Evolutionary conservation across 257 asterid species (phyloP).

Genomic region (Penstemon eatonii): DNA sequence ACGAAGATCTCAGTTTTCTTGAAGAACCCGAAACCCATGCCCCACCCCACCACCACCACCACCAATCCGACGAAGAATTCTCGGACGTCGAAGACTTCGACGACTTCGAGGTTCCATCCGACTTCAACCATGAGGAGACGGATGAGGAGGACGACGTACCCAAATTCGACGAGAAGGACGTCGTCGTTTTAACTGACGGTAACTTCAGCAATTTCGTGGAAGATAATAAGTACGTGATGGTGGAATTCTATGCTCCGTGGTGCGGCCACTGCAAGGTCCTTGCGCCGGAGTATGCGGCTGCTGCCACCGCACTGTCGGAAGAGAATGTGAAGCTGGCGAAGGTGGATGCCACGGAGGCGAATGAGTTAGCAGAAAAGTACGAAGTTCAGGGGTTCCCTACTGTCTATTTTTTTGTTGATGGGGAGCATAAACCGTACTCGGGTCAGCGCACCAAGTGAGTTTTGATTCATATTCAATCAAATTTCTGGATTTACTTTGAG

Average conservation of each 20-base stretch:
- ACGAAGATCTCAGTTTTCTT: slow-evolving; percentile 57
- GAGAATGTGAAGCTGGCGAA: slow-evolving; percentile 73
- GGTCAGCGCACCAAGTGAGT: slow-evolving; percentile 88
- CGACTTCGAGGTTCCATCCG: slow-evolving; percentile 50
- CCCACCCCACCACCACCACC: slow-evolving; percentile 24
- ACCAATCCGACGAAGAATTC: slow-evolving; percentile 43
- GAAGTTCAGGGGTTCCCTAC: slow-evolving; percentile 89
- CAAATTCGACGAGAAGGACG: slow-evolving; percentile 73
- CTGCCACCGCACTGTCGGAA: slow-evolving; percentile 77
- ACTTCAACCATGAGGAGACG: slow-evolving; percentile 28
- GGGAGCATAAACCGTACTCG: slow-evolving; percentile 64
- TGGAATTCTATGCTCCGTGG: slow-evolving; percentile 98
- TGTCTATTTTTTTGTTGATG: slow-evolving; percentile 73
- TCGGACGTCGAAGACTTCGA: slow-evolving; percentile 45
- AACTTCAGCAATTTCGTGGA: slow-evolving; percentile 69
- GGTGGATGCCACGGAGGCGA: slow-evolving; percentile 85
- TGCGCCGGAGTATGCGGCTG: slow-evolving; percentile 96
- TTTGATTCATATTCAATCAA: neutral
- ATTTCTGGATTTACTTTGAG: neutral
- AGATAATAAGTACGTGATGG: slow-evolving; percentile 79
- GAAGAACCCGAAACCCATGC: slow-evolving; percentile 43
- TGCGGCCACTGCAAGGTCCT: slow-evolving; percentile 88
- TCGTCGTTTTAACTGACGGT: slow-evolving; percentile 65
- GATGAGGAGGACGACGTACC: slow-evolving; percentile 38
- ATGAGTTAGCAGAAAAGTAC: slow-evolving; percentile 67